Base-by-base conservation (phyloP, 2,329 filamentous ascomycete genomes). In the Cordyceps tenuipes region DNA sequence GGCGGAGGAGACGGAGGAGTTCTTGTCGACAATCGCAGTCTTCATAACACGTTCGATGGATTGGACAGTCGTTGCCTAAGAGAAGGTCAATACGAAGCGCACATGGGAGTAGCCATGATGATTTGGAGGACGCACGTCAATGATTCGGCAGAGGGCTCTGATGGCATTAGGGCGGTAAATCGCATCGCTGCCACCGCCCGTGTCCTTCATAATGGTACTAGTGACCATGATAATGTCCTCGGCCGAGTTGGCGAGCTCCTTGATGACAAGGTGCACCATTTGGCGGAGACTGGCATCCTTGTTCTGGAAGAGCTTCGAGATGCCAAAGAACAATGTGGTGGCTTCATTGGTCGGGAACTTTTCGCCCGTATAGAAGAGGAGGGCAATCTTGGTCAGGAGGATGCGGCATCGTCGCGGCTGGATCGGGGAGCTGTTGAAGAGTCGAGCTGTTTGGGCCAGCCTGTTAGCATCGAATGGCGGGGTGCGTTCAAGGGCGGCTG, bases 221-320 rank as follows among this genome's bases (percentile, higher is more conserved):
- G 94, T 99, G 63, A 97, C 94, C 94, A 99, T 97, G 73, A 99
- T 99, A 65, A 97, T 95, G 81, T 99, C 94, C 79, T 97, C 91
- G 62, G 94, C 94, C 26, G 91, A 96, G 74, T 87, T 86, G 66
- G 93, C 91, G 70, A 99, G 82, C 82, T 99, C 94, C 84, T 97
- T 99, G 79, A 97, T 90, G 72, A 97, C 87, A 66, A 97, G 82
- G 78, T 97, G 96, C 56, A 99, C 93, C 92, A 97, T 97, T 81
- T 99, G 94, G 70, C 94, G 91, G 72, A 99, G 82, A 69, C 91
- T 93, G 69, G 92, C 89, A 87, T 99, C 94, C 77, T 97, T 97
- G 78, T 97, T 97, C 81, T 97, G 93, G 83, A 99, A 99, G 63
- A 97, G 84, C 82, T 97, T 97, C 63, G 93, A 97, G 75, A 96